Base-by-base conservation (phyloP, 2,329 filamentous ascomycete genomes). In the Neophaeococcomyces mojaviensis region DNA sequence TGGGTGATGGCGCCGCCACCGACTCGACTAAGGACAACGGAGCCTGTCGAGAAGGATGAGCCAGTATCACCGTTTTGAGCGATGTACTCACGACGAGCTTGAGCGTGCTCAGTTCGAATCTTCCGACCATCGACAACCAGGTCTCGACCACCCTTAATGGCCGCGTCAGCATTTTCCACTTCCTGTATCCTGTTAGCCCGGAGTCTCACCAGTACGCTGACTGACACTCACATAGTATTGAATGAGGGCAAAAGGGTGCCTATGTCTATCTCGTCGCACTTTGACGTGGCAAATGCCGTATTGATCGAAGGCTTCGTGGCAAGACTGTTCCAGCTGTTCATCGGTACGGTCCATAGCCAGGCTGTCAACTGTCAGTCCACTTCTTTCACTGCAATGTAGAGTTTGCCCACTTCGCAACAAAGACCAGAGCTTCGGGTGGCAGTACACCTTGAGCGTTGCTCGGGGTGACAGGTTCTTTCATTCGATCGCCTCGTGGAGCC, bases 371-470 rank as follows among this genome's bases (percentile, higher is more conserved):
- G 20, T 56, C 37, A 54, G 47, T 45, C 44, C 44, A 38, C 16
- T n/a, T 13, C 8, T 36, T 8, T 51, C 5, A 30, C 6, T 15
- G n/a, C n/a, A 20, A 13, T 20, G 22, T 20, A 13, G 26, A 30
- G 20, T 44, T 7, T 18, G 60, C 59, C 46, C 58, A 66, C 65
- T 67, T 68, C 38, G 64, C 65, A 32, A 66, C 60, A 48, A 67
- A 68, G 36, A 68, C 53, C 43, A 61, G 61, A 20, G 64, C 64
- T 34, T 58, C 56, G 5, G 64, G 63, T 30, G 61, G 52, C 33
- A 64, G 64, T 15, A 66, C 47, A 22, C 64, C 64, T 46, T 66
- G 63, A 9, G 64, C 63, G 48, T 64, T 66, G 31, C 55, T 55
- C 3, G 58, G 55, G n/a, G 49, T 58, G 22, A 59, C 57, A 19